These are phyloP conservation scores for Acanthamoeba triangularis DNA, from an alignment of 208 protist species.

Conservation along the genomic window DNA sequence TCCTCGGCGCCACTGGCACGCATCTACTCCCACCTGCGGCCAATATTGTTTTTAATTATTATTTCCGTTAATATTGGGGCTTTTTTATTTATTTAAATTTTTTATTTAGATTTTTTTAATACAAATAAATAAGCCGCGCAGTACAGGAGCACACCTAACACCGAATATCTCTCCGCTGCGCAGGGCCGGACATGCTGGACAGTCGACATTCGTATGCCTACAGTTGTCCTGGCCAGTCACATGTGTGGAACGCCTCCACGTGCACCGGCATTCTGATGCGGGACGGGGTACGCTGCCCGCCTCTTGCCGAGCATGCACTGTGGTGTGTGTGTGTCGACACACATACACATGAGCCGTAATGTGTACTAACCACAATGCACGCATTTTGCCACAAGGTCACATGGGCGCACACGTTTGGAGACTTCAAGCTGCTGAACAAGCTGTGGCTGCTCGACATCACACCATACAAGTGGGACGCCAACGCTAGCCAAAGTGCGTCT, in stretches of 20 bases:
- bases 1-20: slow-evolving; percentile 45
- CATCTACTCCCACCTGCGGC: too few relatives aligned
- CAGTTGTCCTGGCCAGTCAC: slow-evolving; percentile 22
- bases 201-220: slow-evolving; percentile 46
- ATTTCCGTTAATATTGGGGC: too few relatives aligned
- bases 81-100: not conserved
- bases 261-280: slow-evolving; percentile 63
- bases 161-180: not conserved
- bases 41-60: too few relatives aligned
- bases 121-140: not conserved
- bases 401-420: slow-evolving; percentile 62
- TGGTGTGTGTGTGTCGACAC: not conserved
- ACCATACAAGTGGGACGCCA: slow-evolving; percentile 24
- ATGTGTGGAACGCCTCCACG: slow-evolving; percentile 9
- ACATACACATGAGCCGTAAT: too few relatives aligned
- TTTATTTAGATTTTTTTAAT: not conserved
- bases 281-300: not conserved
- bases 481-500: not conserved
- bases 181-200: slow-evolving; percentile 22
- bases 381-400: too few relatives aligned
- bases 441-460: slow-evolving; percentile 73
- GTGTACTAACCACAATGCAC: too few relatives aligned
- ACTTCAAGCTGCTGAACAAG: slow-evolving; percentile 69
- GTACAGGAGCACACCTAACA: too few relatives aligned
- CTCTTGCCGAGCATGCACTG: not conserved